These are phyloP conservation scores for Dactylellina parvicollis DNA, from an alignment of 2,329 filamentous ascomycete species.

Conservation along the genomic window DNA sequence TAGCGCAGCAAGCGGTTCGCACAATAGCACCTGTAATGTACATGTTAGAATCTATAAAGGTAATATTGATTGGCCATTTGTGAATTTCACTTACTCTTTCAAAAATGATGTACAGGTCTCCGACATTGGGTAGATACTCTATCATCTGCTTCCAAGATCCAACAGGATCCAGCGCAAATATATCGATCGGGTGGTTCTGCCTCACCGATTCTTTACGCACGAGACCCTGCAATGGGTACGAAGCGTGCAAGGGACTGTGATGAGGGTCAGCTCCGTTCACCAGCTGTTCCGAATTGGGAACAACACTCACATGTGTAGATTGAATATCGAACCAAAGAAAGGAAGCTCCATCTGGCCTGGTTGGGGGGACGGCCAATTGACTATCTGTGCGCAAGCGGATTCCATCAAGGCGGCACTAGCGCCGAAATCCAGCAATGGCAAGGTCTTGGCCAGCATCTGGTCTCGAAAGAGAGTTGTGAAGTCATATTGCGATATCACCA, in stretches of 20 bases:
- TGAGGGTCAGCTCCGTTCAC: background rate
- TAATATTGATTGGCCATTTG: no score
- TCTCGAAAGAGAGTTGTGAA: slow-evolving; percentile 57
- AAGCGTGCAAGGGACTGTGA: slow-evolving; percentile 56
- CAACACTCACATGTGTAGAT: slow-evolving; percentile 57
- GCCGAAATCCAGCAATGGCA: slow-evolving; percentile 57
- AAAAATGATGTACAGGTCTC: slow-evolving; percentile 58
- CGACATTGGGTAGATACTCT: slow-evolving; percentile 55
- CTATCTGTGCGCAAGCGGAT: slow-evolving; percentile 59
- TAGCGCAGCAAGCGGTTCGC: slow-evolving; percentile 57
- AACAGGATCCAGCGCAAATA: slow-evolving; percentile 57
- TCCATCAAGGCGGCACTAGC: slow-evolving; percentile 58
- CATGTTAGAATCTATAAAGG: no score
- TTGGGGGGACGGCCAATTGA: slow-evolving; percentile 56
- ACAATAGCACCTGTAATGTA: slow-evolving; percentile 55
- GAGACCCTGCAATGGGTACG: slow-evolving; percentile 57
- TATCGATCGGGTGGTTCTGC: slow-evolving; percentile 55
- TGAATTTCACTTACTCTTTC: slow-evolving; percentile 55
- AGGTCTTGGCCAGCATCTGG: slow-evolving; percentile 57
- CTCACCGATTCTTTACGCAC: slow-evolving; percentile 53
- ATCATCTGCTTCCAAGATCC: slow-evolving; percentile 58
- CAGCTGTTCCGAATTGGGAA: background rate
- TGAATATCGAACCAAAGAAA: slow-evolving; percentile 58
- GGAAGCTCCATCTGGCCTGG: slow-evolving; percentile 58
- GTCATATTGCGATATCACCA: slow-evolving; percentile 58